Base-by-base conservation (phyloP, 1,284 basidiomycete species). In the Termitomyces sp. region DNA sequence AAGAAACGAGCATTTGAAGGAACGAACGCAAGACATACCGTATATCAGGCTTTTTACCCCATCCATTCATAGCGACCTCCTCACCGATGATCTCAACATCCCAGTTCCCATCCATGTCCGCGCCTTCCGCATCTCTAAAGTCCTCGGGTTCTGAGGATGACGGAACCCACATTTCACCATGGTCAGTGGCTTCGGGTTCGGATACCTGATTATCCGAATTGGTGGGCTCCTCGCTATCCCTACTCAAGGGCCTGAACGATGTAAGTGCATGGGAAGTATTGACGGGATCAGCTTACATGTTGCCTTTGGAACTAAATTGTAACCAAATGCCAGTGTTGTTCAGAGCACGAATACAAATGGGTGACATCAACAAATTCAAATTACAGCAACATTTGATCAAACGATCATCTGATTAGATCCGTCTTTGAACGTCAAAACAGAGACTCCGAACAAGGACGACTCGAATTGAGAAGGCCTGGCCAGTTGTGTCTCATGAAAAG, bases 1-100 rank as follows among this genome's bases (percentile, higher is more conserved):
- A 17, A 40, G 40, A 5, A 41, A 17, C 24, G 31, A 46, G 39
- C n/a, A 17, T 44, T 3, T 19, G 10, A 36, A n/a, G 12, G 13
- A 34, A 43, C 5, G 26, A 42, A 30, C 33, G 42, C 12, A 12
- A 10, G 17, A 64, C 67, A 52, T 58, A 73, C 73, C 63, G 59
- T 6, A 70, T 40, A 41, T 51, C 54, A 19, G 42, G 42, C 12
- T 28, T 40, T 34, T 24, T 64, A 52, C 13, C 68, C 68, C 8
- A 59, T 58, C 13, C 59, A 50, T 54, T 69, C 67, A 55, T 55
- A 5, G 49, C 49, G 1, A 75, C 66, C 44, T 74, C 71, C 45
- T 75, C 73, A 1, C 71, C 70, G 26, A 73, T 62, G 3, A 75
- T 70, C 8, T 70, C 60, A 19, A 67, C 65, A 5, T 43, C 43